Evolutionary conservation across 805 yeast species (phyloP), one percentile per base, ranked within the genome.

Genomic region (Candida easanensis): DNA sequence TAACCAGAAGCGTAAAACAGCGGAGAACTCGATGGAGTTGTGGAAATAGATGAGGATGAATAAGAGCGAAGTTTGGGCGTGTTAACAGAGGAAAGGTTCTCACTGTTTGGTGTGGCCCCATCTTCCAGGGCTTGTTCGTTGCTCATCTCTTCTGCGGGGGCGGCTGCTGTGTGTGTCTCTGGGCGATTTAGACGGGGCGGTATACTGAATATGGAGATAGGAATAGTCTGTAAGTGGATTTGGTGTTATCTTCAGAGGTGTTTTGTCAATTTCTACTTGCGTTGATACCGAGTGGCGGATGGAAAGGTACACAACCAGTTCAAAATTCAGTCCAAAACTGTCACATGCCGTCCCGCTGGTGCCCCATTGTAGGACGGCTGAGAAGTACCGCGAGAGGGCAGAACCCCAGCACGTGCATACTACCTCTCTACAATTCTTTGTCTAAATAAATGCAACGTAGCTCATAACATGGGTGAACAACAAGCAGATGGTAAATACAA

Each of bases 1-100:
- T 48, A 49, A 26, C 17, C 39, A 3, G 50, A 38, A 5, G 60
- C 42, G 32, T 56, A 52, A 33, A 56, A 51, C 14, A 56, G 28
- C 1, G 61, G 61, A 1, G 61, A 57, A 1, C 52, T 51, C 8
- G 53, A 42, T 2, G 60, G 53, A 1, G 56, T 53, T 5, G 53
- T 44, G 3, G 55, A 45, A 4, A 38, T 16, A 13, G 52, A 49
- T 3, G 55, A 47, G 4, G 56, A 53, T 2, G 58, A 52, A 41
- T 47, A 42, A 1, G 54, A 43, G 33, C 57, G 49, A 9, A 30
- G 33, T n/a, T 15, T 20, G 32, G 31, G 41, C 5, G 39, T 32
- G 18, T 32, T 9, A 15, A 14, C 19, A 8, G 42, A 30, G 26
- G 42, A 39, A 23, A n/a, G n/a, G n/a, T n/a, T n/a, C n/a, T n/a